These are phyloP conservation scores for Phytophthora hibernalis DNA, from an alignment of 352 stramenopile genomes.

Conservation along the genomic window DNA sequence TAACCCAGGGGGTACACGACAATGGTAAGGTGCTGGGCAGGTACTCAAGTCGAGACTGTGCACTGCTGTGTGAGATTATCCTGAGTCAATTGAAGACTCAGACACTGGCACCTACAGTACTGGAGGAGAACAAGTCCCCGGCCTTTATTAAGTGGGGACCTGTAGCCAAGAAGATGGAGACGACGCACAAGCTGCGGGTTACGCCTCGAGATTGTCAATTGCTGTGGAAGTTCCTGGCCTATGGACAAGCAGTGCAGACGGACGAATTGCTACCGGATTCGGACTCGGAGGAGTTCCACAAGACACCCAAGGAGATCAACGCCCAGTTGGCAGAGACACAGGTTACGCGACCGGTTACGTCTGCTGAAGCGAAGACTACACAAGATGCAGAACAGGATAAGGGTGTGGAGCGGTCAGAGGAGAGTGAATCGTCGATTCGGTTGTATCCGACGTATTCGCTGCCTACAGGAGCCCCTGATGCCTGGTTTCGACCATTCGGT, in stretches of 20 bases:
- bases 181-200: constrained; percentile 46
- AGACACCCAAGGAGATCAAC: constrained; percentile 39
- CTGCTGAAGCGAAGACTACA: background rate
- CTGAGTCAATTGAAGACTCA: constrained; percentile 59
- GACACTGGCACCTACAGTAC: constrained; percentile 44
- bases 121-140: constrained; percentile 55
- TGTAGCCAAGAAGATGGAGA: constrained; percentile 49
- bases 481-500: constrained; percentile 53
- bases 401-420: constrained; percentile 11
- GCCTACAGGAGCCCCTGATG: constrained; percentile 40
- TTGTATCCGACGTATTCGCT: constrained; percentile 63
- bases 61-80: constrained; percentile 63
- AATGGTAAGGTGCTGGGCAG: constrained; percentile 44
- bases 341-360: background rate
- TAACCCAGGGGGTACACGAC: constrained; percentile 22
- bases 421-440: constrained; percentile 9
- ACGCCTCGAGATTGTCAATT: constrained; percentile 52
- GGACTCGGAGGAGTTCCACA: constrained; percentile 59
- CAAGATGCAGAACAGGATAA: background rate
- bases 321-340: constrained; percentile 10
- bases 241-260: constrained; percentile 37
- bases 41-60: constrained; percentile 62
- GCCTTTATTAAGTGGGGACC: constrained; percentile 57
- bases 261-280: constrained; percentile 52
- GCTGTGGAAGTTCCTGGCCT: constrained; percentile 84